phyloP scores from a whole-genome alignment of 805 yeast species.

The Starmerella vaccinii region DNA sequence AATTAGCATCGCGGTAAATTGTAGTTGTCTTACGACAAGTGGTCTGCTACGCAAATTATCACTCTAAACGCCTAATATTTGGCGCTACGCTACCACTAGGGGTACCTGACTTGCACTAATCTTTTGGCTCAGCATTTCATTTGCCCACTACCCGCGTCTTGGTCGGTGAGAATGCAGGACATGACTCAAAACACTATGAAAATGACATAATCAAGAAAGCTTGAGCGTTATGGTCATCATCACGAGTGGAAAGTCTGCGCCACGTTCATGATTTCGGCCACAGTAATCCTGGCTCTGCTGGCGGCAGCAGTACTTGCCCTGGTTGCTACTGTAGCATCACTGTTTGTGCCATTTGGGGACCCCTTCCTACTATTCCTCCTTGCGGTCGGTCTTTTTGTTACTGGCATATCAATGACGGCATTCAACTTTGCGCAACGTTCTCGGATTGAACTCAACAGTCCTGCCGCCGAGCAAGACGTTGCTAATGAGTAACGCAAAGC shows the following conservation, averaged over 20 bases:
- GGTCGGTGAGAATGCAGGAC: too few relatives aligned
- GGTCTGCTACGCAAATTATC: too few relatives aligned
- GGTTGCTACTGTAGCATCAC: neutral
- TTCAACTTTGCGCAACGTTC: neutral
- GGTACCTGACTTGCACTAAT: too few relatives aligned
- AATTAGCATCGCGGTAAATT: too few relatives aligned
- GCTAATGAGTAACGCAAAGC: neutral
- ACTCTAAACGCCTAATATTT: too few relatives aligned
- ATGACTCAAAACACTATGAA: neutral
- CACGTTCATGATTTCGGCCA: neutral
- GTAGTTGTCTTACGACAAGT: too few relatives aligned
- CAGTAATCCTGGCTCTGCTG: neutral
- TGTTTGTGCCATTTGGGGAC: conserved; percentile 5
- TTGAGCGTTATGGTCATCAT: neutral
- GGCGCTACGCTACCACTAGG: too few relatives aligned
- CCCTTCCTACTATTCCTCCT: conserved; percentile 9
- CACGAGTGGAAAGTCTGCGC: neutral
- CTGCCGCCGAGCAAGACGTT: neutral
- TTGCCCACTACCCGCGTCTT: too few relatives aligned
- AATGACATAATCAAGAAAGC: neutral
- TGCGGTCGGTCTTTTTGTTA: conserved; percentile 12
- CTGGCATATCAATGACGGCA: conserved; percentile 4
- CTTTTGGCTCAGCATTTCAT: too few relatives aligned
- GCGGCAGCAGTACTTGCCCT: neutral
- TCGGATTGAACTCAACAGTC: neutral